A percentile compares a stretch with the other conserved stretches of the same genome.
phyloP scores from a whole-genome alignment of 805 yeast genomes.

The Starmerella floricola region DNA sequence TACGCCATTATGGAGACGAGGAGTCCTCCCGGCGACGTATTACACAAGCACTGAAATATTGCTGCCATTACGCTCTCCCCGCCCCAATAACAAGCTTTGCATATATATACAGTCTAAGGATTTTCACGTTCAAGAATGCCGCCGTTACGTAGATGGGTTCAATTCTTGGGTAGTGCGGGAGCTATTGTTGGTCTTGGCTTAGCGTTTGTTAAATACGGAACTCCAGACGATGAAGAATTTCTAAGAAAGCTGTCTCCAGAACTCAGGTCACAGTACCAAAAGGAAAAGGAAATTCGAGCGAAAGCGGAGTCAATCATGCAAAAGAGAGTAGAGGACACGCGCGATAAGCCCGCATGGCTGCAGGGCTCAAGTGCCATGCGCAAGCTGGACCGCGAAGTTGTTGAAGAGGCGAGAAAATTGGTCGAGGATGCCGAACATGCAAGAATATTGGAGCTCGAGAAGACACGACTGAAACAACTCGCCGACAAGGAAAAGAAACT shows the following conservation, averaged over 20 bases:
- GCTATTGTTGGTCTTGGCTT: conserved; percentile 59
- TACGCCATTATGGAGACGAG: too few relatives aligned
- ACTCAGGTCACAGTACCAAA: conserved; percentile 59
- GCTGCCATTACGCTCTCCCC: too few relatives aligned
- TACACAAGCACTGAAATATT: too few relatives aligned
- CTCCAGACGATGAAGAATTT: conserved; percentile 77
- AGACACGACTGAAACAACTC: conserved; percentile 6
- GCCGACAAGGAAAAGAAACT: conserved; percentile 9
- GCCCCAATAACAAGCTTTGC: neutral
- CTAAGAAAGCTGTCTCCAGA: conserved; percentile 71
- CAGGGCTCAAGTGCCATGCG: conserved; percentile 25
- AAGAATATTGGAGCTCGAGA: conserved; percentile 6
- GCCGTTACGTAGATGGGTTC: conserved; percentile 21
- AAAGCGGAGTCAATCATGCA: conserved; percentile 21
- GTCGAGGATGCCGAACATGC: conserved; percentile 16
- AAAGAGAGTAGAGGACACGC: conserved; percentile 14
- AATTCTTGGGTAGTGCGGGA: conserved; percentile 39
- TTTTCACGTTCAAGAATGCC: conserved; percentile 16
- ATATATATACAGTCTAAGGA: neutral
- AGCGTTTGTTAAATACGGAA: conserved; percentile 53
- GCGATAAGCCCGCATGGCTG: conserved; percentile 27
- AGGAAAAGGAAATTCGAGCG: conserved; percentile 32
- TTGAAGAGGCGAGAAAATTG: conserved; percentile 22
- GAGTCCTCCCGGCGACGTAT: too few relatives aligned
- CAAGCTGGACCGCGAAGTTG: conserved; percentile 21